Evolutionary conservation across 2,329 filamentous ascomycete species (phyloP).

Genomic region (Xylariaceae sp.): DNA sequence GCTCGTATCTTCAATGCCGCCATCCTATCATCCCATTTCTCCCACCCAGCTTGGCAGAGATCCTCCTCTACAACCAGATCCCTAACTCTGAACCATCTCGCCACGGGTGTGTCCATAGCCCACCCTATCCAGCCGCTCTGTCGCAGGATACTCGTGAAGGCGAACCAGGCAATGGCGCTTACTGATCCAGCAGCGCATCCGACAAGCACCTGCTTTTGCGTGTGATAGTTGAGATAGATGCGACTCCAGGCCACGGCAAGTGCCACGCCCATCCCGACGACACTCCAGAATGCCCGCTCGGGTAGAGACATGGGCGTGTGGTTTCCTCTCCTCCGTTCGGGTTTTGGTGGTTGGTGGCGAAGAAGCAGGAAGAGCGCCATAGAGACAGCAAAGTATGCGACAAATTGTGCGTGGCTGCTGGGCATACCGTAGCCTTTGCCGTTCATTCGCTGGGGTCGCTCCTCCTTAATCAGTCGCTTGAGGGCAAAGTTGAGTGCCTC

Average conservation of each 20-base stretch:
- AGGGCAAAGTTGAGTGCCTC: constrained; percentile 86
- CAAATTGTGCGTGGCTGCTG: constrained; percentile 88
- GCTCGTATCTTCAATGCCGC: constrained; percentile 32
- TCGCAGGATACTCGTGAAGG: constrained; percentile 62
- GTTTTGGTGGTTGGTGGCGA: constrained; percentile 61
- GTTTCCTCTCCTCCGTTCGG: constrained; percentile 30
- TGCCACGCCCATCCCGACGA: constrained; percentile 58
- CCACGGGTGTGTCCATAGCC: constrained; percentile 62
- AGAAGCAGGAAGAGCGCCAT: constrained; percentile 80
- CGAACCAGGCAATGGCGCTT: constrained; percentile 77
- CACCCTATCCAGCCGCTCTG: constrained; percentile 66
- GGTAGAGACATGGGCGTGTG: constrained; percentile 55
- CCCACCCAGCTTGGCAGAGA: constrained; percentile 87
- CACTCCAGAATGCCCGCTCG: constrained; percentile 54
- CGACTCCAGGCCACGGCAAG: constrained; percentile 73
- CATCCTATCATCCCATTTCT: constrained; percentile 69
- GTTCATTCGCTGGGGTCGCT: constrained; percentile 76
- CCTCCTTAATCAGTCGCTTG: constrained; percentile 89
- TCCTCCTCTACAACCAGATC: constrained; percentile 88
- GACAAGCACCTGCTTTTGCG: constrained; percentile 77
- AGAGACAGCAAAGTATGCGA: constrained; percentile 84
- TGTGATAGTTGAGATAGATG: constrained; percentile 92
- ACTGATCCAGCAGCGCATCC: constrained; percentile 67
- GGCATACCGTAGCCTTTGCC: constrained; percentile 99
- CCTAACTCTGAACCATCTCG: constrained; percentile 66